Conservation (phyloP, 2,329 filamentous ascomycete genomes). For the Colletotrichum sp. region DNA sequence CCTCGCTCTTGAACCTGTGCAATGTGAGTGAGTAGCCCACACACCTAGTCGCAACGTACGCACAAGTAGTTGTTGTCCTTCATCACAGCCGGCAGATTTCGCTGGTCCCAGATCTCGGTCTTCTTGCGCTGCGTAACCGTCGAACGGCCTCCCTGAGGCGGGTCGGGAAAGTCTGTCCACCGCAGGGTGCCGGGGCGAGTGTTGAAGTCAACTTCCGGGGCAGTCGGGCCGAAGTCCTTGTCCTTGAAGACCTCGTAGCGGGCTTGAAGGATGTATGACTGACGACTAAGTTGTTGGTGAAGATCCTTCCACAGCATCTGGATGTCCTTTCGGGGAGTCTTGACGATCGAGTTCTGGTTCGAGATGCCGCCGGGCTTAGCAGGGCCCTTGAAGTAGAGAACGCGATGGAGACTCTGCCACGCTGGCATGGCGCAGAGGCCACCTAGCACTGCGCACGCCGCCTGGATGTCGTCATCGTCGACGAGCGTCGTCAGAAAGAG, state of each 20-base stretch:
- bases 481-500: conserved; percentile 63
- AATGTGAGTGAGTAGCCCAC: not conserved
- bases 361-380: conserved; percentile 49
- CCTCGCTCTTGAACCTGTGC: conserved; percentile 56
- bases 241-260: conserved; percentile 58
- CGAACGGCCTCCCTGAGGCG: conserved; percentile 49
- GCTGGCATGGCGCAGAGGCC: conserved; percentile 63
- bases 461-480: conserved; percentile 51
- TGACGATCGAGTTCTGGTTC: conserved; percentile 36
- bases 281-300: conserved; percentile 57
- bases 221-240: conserved; percentile 47
- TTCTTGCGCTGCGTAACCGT: conserved; percentile 57
- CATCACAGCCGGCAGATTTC: conserved; percentile 51
- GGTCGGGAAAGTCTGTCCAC: conserved; percentile 67
- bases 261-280: conserved; percentile 62
- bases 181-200: conserved; percentile 51
- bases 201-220: conserved; percentile 42
- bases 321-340: conserved; percentile 33
- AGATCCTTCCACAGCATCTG: conserved; percentile 56
- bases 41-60: not conserved
- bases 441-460: conserved; percentile 57
- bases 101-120: conserved; percentile 60
- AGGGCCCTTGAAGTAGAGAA: conserved; percentile 59
- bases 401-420: conserved; percentile 52
- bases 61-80: conserved; percentile 59